phyloP scores from a whole-genome alignment of 495 filamentous ascomycete genomes.

The Penicillium cinerascens region DNA sequence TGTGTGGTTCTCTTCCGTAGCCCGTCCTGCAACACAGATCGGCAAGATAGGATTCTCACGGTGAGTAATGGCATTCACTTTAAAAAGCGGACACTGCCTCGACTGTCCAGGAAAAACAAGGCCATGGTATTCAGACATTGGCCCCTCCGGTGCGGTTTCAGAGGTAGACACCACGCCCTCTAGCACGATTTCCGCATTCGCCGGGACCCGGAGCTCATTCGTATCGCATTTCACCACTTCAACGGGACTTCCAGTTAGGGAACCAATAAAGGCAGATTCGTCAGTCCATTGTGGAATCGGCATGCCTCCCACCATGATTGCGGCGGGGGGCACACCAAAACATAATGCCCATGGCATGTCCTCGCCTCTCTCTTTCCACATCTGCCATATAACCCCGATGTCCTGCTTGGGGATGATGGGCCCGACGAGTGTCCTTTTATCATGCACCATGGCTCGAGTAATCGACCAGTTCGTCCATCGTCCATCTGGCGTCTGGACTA shows the following conservation, averaged over 20 bases:
- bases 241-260: conserved; percentile 31
- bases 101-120: conserved; percentile 33
- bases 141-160: conserved; percentile 33
- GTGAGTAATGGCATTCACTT: conserved; percentile 41
- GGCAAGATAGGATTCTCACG: conserved; percentile 38
- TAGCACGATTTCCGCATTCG: conserved; percentile 38
- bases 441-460: conserved; percentile 37
- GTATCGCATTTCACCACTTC: conserved; percentile 44
- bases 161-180: conserved; percentile 37
- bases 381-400: conserved; percentile 33
- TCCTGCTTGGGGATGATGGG: conserved; percentile 32
- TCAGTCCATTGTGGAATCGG: conserved; percentile 35
- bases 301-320: conserved; percentile 39
- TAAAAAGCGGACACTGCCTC: conserved; percentile 27
- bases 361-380: conserved; percentile 36
- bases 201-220: conserved; percentile 37
- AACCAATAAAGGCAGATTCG: conserved; percentile 37
- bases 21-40: conserved; percentile 29
- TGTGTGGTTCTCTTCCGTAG: conserved; percentile 39
- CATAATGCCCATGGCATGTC: conserved; percentile 37
- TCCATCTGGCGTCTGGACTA: conserved; percentile 35
- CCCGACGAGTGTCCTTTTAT: conserved; percentile 28
- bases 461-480: conserved; percentile 46
- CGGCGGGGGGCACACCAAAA: conserved; percentile 40
- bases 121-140: conserved; percentile 39